A percentile compares a stretch with the other conserved stretches of the same genome.
Conservation (phyloP, 306 rosid genomes). For the Albizia julibrissin region DNA sequence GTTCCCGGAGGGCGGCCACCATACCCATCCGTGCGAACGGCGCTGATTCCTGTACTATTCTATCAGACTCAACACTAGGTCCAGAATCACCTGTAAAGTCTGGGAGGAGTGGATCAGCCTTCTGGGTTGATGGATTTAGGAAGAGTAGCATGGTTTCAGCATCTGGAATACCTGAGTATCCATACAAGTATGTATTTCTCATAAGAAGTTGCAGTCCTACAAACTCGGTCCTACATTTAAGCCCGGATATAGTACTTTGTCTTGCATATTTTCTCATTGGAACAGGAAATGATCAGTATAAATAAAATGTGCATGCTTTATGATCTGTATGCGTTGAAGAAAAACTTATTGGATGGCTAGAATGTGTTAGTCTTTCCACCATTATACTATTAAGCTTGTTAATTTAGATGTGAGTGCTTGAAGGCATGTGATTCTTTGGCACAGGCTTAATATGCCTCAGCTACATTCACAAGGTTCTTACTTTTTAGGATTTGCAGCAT, state of each 20-base stretch:
- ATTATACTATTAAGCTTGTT: too few relatives aligned
- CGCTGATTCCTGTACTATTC: conserved; percentile 63
- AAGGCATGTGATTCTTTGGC: neutral
- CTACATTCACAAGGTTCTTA: neutral
- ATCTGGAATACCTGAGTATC: conserved; percentile 81
- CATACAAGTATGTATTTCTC: conserved; percentile 64
- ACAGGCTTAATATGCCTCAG: conserved; percentile 1
- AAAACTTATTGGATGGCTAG: neutral
- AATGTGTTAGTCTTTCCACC: neutral
- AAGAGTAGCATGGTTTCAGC: conserved; percentile 64
- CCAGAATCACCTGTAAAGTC: conserved; percentile 81
- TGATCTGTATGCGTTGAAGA: conserved; percentile 1
- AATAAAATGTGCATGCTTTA: conserved; percentile 3
- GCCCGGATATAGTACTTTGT: too few relatives aligned
- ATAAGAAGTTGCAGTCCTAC: neutral
- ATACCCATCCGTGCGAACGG: conserved; percentile 76
- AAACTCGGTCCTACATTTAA: too few relatives aligned
- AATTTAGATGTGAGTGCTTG: too few relatives aligned
- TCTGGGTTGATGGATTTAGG: conserved; percentile 73
- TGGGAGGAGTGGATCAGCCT: conserved; percentile 45
- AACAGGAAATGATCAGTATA: too few relatives aligned
- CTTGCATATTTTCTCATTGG: too few relatives aligned
- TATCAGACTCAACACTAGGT: conserved; percentile 78
- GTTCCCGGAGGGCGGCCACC: conserved; percentile 77
- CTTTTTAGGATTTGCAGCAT: neutral